These are phyloP conservation scores for Trichoderma orchidacearum DNA, from an alignment of 495 filamentous ascomycete species.

Conservation along the genomic window DNA sequence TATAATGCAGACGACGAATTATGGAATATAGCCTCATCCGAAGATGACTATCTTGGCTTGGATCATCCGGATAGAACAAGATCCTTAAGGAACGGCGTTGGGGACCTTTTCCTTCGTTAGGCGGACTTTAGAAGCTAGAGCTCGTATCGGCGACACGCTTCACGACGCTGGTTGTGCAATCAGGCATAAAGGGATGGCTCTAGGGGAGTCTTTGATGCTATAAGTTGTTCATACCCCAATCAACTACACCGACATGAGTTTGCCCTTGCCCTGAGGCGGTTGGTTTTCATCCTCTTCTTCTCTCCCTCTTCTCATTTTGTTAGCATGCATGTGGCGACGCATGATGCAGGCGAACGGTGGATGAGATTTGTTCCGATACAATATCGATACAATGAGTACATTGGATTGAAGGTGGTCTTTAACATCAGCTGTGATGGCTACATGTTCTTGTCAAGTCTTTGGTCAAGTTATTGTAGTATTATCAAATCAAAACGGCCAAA, in stretches of 20 bases:
- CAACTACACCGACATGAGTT: neutral
- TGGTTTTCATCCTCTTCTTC: neutral
- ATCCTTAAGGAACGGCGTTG: constrained; percentile 33
- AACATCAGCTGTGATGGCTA: neutral
- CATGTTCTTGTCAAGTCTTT: neutral
- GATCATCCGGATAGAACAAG: constrained; percentile 71
- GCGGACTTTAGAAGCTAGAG: neutral
- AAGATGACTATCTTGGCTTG: constrained; percentile 74
- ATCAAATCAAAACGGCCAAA: neutral
- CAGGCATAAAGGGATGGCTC: neutral
- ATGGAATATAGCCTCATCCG: constrained; percentile 49
- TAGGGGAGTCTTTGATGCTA: neutral
- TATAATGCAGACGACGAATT: constrained; percentile 60
- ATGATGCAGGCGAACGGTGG: neutral
- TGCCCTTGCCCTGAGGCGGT: neutral
- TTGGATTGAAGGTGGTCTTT: neutral
- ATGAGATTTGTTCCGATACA: neutral
- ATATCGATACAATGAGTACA: neutral
- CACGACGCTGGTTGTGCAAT: neutral
- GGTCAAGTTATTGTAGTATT: neutral
- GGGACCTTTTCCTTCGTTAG: constrained; percentile 45
- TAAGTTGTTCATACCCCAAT: neutral
- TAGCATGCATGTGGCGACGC: neutral
- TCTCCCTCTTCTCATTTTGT: neutral
- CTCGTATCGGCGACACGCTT: neutral